Percentiles rank a stretch among this genome's conserved stretches.
Conservation (phyloP, 169 alveolate genomes). For the Plasmodium malariae region DNA sequence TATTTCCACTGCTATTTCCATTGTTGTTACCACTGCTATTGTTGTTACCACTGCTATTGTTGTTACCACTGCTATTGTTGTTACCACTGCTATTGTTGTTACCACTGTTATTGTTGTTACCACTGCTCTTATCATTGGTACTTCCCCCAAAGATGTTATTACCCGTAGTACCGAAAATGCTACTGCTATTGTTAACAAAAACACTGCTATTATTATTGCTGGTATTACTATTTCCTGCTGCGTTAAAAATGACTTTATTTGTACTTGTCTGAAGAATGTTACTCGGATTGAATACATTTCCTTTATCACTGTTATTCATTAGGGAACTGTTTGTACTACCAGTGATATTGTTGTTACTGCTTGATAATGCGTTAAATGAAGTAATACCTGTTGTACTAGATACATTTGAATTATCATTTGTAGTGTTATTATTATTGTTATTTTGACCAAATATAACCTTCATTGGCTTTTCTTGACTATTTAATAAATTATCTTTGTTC, state of each 20-base stretch:
- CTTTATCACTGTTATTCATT: not conserved
- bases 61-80: not conserved
- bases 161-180: slow-evolving; percentile 7
- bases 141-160: slow-evolving; percentile 1
- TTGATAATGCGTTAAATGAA: not conserved
- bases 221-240: slow-evolving; percentile 8
- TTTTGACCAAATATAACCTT: slow-evolving; percentile 73
- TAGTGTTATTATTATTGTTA: not conserved
- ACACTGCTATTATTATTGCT: not conserved
- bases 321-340: not conserved
- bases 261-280: not conserved
- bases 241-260: slow-evolving; percentile 13
- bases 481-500: slow-evolving; percentile 49
- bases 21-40: not conserved
- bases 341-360: not conserved
- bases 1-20: slow-evolving; percentile 1
- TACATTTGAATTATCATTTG: not conserved
- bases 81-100: not conserved
- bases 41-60: slow-evolving; percentile 1
- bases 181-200: not conserved
- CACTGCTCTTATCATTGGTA: not conserved
- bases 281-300: slow-evolving; percentile 15
- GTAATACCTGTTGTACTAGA: not conserved
- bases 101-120: not conserved
- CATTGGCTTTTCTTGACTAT: slow-evolving; percentile 50